Conservation (phyloP, 1,284 basidiomycete species). For the Rhizoctonia solani region DNA sequence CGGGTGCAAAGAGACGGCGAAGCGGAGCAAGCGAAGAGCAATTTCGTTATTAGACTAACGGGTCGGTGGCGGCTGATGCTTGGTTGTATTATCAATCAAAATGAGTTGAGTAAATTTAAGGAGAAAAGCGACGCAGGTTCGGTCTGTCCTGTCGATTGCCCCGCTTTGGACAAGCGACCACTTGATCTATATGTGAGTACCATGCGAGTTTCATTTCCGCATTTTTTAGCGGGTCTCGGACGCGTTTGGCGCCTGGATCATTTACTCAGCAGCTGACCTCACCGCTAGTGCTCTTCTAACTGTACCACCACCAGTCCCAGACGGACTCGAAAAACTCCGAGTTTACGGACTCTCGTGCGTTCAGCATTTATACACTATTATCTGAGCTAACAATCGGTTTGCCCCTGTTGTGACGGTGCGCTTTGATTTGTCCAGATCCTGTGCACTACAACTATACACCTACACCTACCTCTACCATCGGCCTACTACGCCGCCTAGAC, state of each 20-base stretch:
- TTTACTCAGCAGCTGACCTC: too few relatives aligned
- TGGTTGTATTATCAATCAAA: constrained; percentile 26
- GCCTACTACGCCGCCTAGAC: too few relatives aligned
- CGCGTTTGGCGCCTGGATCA: neutral
- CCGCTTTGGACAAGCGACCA: neutral
- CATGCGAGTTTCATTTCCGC: neutral
- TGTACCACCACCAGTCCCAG: constrained; percentile 28
- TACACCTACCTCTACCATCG: constrained; percentile 1
- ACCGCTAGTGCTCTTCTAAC: too few relatives aligned
- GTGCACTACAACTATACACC: constrained; percentile 13
- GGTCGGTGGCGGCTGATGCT: constrained; percentile 29
- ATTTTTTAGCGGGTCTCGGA: too few relatives aligned
- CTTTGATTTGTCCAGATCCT: too few relatives aligned
- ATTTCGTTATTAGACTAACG: constrained; percentile 17
- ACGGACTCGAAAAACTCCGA: constrained; percentile 1
- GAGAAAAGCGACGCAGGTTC: neutral
- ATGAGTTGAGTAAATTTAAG: constrained; percentile 15
- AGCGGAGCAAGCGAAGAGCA: constrained; percentile 27
- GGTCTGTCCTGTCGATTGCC: constrained; percentile 4
- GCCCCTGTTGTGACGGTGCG: too few relatives aligned
- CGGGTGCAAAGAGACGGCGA: constrained; percentile 22
- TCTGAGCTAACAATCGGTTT: too few relatives aligned
- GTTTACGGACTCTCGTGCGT: constrained; percentile 8
- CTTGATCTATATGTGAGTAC: neutral
- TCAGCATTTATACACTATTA: too few relatives aligned